Evolutionary conservation across 2,329 filamentous ascomycete species (phyloP), one percentile per base, ranked within the genome.

Genomic region (Trichoderma sp.): DNA sequence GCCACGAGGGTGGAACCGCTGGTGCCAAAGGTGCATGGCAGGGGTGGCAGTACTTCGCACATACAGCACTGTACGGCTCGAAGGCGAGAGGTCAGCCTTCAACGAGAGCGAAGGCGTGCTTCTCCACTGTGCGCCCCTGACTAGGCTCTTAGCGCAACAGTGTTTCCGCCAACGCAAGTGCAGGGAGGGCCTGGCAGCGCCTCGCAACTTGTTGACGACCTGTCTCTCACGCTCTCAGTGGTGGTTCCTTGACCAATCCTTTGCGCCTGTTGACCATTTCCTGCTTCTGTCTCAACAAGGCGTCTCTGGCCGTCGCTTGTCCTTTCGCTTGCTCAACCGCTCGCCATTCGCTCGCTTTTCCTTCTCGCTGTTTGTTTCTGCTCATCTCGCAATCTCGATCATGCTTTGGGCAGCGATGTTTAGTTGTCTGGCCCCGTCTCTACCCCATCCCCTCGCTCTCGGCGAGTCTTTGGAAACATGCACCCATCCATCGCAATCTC

Each of bases 161-260:
- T 29, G 71, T 67, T 74, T 74, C 71, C 71, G 71, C 71, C 64
- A 74, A 74, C 71, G 71, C 71, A 74, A 67, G 41, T 74, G 50
- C 71, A 63, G 18, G 71, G 62, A 67, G 63, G 71, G 63, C 50
- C 71, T 66, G 56, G 71, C 71, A 62, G 71, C 71, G 71, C 63
- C 71, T 73, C 71, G 41, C 60, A 16, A 41, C 24, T 18, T 64
- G 41, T 74, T 60, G 60, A 56, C 60, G 21, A 73, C 59, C 29
- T 27, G 41, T 27, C 60, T 65, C 41, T 33, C 69, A 63, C 11
- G 45, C 38, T 38, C 60, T 11, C 14, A 56, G 63, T 65, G 59
- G 60, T 24, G 41, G 60, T 45, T 8, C 31, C 41, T 65, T 38
- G 41, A 56, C 71, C 71, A 73, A 73, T 73, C 41, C 71, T 60